Evolutionary conservation across 2,329 filamentous ascomycete species (phyloP).

Genomic region (Fusarium concolor): DNA sequence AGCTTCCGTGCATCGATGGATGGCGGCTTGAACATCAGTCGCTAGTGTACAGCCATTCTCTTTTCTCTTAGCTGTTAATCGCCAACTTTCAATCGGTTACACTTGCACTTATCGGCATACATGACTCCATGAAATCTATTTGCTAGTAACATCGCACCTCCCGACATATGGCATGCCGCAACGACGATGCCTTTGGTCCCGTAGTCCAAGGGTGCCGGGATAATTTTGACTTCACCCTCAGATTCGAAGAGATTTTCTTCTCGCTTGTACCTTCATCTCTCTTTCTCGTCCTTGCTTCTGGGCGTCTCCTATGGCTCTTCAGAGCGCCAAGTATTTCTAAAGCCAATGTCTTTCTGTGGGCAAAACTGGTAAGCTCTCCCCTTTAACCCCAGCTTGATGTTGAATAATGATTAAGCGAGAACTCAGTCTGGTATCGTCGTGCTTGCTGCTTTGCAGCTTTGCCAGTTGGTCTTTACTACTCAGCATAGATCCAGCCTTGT

Average conservation of each 20-base stretch:
- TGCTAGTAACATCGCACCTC: not conserved
- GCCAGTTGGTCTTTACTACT: not conserved
- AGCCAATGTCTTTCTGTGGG: not conserved
- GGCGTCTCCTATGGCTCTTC: constrained; percentile 1
- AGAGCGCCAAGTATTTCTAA: not conserved
- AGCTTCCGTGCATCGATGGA: no score
- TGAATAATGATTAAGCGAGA: not conserved
- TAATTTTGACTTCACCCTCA: constrained; percentile 61
- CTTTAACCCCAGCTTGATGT: not conserved
- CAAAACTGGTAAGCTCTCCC: constrained; percentile 4
- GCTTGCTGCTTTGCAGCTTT: constrained; percentile 2
- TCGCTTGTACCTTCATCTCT: constrained; percentile 52
- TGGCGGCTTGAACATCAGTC: no score
- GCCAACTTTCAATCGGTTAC: no score
- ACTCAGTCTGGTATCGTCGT: not conserved
- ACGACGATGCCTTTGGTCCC: constrained; percentile 55
- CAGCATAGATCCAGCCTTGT: not conserved
- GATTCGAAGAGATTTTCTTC: constrained; percentile 58
- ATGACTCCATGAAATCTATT: no score
- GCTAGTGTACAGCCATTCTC: no score
- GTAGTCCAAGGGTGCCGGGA: constrained; percentile 56
- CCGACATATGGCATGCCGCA: constrained; percentile 38
- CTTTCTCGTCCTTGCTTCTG: constrained; percentile 42
- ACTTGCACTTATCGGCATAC: no score
- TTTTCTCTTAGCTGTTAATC: no score